Conservation (phyloP, 805 yeast genomes). For the Candida loeiensis region DNA sequence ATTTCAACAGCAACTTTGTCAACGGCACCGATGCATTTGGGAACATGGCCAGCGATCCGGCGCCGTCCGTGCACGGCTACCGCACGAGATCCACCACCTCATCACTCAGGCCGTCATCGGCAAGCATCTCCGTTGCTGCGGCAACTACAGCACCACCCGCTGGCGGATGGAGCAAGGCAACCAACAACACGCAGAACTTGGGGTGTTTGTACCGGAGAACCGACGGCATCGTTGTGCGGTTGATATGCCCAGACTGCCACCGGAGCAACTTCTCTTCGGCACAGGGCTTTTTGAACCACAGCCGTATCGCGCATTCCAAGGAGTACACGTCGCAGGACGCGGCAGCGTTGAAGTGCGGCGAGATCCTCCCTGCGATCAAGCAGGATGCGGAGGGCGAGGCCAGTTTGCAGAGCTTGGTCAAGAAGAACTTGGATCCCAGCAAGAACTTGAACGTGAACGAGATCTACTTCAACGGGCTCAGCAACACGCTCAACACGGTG, state of each 20-base stretch:
- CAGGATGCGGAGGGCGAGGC: constrained; percentile 53
- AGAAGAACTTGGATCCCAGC: constrained; percentile 39
- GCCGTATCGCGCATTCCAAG: constrained; percentile 68
- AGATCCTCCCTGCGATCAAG: constrained; percentile 48
- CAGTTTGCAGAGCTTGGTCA: constrained; percentile 33
- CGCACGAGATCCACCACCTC: constrained; percentile 51
- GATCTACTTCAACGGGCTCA: constrained; percentile 32
- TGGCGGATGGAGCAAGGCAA: not conserved
- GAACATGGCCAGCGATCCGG: constrained; percentile 1
- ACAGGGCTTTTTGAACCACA: constrained; percentile 77
- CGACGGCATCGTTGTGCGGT: constrained; percentile 66
- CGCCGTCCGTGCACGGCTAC: constrained; percentile 20
- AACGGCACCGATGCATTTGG: constrained; percentile 3
- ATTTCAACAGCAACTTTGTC: constrained; percentile 8
- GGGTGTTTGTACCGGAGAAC: constrained; percentile 61
- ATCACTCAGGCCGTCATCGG: constrained; percentile 51
- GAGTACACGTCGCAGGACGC: constrained; percentile 70
- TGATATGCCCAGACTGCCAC: constrained; percentile 66
- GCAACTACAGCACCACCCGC: constrained; percentile 1
- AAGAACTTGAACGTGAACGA: constrained; percentile 38
- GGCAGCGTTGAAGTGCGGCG: constrained; percentile 69
- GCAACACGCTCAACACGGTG: constrained; percentile 25
- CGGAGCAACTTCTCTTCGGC: constrained; percentile 72
- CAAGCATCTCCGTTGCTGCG: constrained; percentile 16
- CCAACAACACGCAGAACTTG: constrained; percentile 17